Conservation (phyloP, 208 protist species). For the Trypanosoma caninum region DNA sequence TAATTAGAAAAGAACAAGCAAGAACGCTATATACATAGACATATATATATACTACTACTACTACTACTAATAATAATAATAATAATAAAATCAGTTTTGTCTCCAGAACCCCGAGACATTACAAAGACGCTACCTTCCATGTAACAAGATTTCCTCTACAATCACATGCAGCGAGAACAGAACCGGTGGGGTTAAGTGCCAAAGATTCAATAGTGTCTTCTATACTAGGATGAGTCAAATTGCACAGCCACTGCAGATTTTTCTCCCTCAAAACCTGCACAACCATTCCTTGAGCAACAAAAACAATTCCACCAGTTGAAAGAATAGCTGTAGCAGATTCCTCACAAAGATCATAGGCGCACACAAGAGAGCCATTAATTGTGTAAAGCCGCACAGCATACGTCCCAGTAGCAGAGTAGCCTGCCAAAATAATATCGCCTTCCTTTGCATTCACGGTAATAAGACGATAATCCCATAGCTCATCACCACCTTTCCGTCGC, state of each 20-base stretch:
- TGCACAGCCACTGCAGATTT: constrained; percentile 19
- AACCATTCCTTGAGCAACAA: constrained; percentile 19
- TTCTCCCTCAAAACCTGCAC: constrained; percentile 15
- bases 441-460: constrained; percentile 27
- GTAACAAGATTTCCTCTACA: constrained; percentile 21
- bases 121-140: constrained; percentile 18
- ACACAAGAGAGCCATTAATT: constrained; percentile 24
- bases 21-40: too few relatives aligned
- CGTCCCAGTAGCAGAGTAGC: not conserved
- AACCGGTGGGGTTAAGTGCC: constrained; percentile 22
- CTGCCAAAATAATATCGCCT: constrained; percentile 31
- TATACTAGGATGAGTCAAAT: constrained; percentile 20
- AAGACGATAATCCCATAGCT: constrained; percentile 17
- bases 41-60: too few relatives aligned
- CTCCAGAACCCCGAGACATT: not conserved
- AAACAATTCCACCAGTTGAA: constrained; percentile 25
- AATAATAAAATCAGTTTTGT: too few relatives aligned
- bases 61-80: too few relatives aligned
- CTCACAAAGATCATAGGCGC: constrained; percentile 4
- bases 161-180: constrained; percentile 23
- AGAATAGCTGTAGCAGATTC: constrained; percentile 23
- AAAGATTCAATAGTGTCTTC: constrained; percentile 29
- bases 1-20: not conserved
- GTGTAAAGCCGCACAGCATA: constrained; percentile 23
- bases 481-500: not conserved